A percentile compares a stretch with the other conserved stretches of the same genome.
Conservation (phyloP, 352 stramenopile genomes). For the Lagenidium sp. region DNA sequence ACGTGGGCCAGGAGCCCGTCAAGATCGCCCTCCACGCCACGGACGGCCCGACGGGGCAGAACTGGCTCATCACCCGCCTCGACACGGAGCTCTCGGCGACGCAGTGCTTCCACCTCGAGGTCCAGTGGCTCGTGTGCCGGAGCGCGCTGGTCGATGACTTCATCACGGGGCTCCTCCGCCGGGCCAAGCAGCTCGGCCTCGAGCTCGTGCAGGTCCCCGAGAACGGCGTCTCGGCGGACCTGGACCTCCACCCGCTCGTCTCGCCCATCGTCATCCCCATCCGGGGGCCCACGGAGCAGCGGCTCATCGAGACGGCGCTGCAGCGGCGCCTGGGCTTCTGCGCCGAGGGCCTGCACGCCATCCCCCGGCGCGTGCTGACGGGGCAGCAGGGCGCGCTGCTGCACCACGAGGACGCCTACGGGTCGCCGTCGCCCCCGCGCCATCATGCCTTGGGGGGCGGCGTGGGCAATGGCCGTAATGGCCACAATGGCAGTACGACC, state of each 20-base stretch:
- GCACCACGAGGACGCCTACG: slow-evolving; percentile 49
- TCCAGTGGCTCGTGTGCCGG: slow-evolving; percentile 81
- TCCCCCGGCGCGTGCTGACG: no score
- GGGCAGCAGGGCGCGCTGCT: no score
- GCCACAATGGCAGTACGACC: not conserved
- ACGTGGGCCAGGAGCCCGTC: slow-evolving; percentile 49
- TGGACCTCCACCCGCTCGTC: slow-evolving; percentile 71
- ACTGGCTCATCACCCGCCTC: slow-evolving; percentile 74
- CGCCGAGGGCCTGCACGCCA: slow-evolving; percentile 56
- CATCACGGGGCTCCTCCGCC: slow-evolving; percentile 54
- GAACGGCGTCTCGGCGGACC: slow-evolving; percentile 68
- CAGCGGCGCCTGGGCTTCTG: slow-evolving; percentile 59
- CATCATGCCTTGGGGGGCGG: no score
- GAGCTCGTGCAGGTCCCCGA: slow-evolving; percentile 66
- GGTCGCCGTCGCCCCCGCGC: not conserved
- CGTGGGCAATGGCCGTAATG: no score
- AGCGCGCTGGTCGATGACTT: slow-evolving; percentile 77
- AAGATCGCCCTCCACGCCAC: slow-evolving; percentile 61
- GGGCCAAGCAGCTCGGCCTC: slow-evolving; percentile 66
- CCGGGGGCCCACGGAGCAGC: slow-evolving; percentile 26
- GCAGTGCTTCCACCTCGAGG: slow-evolving; percentile 78
- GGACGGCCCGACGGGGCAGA: slow-evolving; percentile 65
- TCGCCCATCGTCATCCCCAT: slow-evolving; percentile 69
- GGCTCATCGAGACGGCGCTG: slow-evolving; percentile 50
- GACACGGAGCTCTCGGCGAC: slow-evolving; percentile 58